A percentile compares a stretch with the other conserved stretches of the same genome.
Conservation (phyloP, 305 asterid species). For the Rubia occidens region DNA sequence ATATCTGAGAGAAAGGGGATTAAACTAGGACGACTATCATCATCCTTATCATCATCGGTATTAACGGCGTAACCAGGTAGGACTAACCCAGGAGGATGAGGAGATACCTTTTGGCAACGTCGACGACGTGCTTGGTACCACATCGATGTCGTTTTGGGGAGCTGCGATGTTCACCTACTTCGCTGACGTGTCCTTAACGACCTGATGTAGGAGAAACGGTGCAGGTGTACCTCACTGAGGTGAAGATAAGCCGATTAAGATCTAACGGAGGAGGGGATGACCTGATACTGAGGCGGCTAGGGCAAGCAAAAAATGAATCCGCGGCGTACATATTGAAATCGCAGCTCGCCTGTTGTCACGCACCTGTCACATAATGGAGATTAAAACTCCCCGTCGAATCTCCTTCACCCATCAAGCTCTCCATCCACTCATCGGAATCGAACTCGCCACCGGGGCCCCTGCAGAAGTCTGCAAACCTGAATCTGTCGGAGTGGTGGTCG, state of each 20-base stretch:
- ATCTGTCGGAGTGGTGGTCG: conserved; percentile 39
- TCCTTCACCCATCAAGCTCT: conserved; percentile 72
- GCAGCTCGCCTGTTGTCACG: conserved; percentile 41
- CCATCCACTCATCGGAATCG: conserved; percentile 99
- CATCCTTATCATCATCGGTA: too few species aligned
- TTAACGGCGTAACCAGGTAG: too few species aligned
- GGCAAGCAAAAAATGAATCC: conserved; percentile 49
- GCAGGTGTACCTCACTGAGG: too few species aligned
- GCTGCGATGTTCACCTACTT: too few species aligned
- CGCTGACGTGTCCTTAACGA: background rate
- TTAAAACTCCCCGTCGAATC: conserved; percentile 61
- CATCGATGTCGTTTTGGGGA: too few species aligned
- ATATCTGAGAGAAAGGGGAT: too few species aligned
- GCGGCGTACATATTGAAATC: conserved; percentile 39
- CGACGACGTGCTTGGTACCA: too few species aligned
- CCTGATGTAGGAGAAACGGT: too few species aligned
- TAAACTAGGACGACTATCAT: too few species aligned
- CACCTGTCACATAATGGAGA: conserved; percentile 44
- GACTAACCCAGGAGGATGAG: too few species aligned
- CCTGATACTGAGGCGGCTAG: conserved; percentile 55
- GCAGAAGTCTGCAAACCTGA: conserved; percentile 31
- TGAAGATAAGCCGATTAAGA: conserved; percentile 38
- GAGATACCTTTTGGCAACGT: too few species aligned
- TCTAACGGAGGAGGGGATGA: conserved; percentile 56
- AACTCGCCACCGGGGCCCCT: conserved; percentile 54